Conservation (phyloP, 2,329 filamentous ascomycete genomes). For the Talaromyces sp. region DNA sequence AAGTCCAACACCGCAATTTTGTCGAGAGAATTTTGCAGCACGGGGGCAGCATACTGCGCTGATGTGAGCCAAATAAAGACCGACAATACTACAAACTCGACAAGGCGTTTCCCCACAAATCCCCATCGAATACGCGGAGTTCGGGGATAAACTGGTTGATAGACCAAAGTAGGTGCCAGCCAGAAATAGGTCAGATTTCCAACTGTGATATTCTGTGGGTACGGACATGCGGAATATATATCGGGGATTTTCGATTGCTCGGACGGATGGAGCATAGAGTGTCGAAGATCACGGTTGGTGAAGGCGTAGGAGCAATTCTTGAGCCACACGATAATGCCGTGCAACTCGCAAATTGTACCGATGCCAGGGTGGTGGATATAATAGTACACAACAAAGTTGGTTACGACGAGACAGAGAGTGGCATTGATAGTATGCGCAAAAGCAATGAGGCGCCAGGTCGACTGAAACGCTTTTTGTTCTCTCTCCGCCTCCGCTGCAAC, state of each 20-base stretch:
- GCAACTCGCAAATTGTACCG: conserved; percentile 82
- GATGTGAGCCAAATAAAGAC: conserved; percentile 94
- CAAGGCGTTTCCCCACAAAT: conserved; percentile 78
- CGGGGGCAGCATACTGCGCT: conserved; percentile 88
- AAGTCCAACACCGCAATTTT: conserved; percentile 79
- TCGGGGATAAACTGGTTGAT: conserved; percentile 93
- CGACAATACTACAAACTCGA: conserved; percentile 70
- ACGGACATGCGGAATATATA: conserved; percentile 77
- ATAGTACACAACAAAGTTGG: conserved; percentile 83
- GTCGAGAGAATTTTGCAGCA: conserved; percentile 82
- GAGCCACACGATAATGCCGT: conserved; percentile 92
- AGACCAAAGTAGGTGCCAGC: conserved; percentile 94
- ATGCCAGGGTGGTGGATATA: conserved; percentile 90
- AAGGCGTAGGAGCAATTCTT: conserved; percentile 95
- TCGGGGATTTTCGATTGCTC: conserved; percentile 66
- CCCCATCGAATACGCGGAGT: conserved; percentile 76
- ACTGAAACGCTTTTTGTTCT: conserved; percentile 60
- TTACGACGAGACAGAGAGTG: conserved; percentile 71
- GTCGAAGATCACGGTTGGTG: conserved; percentile 90
- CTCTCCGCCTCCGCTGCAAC: conserved; percentile 57
- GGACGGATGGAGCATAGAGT: conserved; percentile 80
- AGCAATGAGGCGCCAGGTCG: conserved; percentile 75
- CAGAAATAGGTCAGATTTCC: conserved; percentile 90
- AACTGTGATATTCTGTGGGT: conserved; percentile 86
- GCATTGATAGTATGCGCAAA: conserved; percentile 80